Percentiles rank a stretch among this genome's conserved stretches.
Conservation (phyloP, 768 basidiomycete species). For the Amanita exitialis region DNA sequence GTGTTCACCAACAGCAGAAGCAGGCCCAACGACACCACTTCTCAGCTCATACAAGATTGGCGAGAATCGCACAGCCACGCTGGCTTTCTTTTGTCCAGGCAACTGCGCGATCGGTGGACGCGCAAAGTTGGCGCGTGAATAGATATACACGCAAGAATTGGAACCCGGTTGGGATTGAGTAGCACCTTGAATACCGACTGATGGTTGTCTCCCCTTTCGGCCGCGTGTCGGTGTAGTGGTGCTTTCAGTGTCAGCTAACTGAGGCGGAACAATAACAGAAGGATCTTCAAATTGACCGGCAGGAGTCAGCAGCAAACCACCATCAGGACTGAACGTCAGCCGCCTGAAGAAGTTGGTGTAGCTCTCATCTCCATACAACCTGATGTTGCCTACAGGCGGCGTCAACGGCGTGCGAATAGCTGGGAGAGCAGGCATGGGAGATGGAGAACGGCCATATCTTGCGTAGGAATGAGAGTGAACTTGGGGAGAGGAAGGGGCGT, state of each 20-base stretch:
- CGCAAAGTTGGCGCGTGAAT: constrained; percentile 91
- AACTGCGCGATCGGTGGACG: constrained; percentile 89
- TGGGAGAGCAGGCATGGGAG: constrained; percentile 87
- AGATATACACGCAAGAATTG: constrained; percentile 75
- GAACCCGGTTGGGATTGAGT: constrained; percentile 36
- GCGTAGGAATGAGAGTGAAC: constrained; percentile 29
- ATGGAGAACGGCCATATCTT: constrained; percentile 74
- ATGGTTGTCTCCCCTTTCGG: constrained; percentile 35
- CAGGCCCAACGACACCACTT: constrained; percentile 34
- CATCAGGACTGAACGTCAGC: constrained; percentile 91
- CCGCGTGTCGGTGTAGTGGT: constrained; percentile 48
- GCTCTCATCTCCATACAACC: constrained; percentile 91
- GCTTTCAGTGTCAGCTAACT: constrained; percentile 21
- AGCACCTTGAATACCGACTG: constrained; percentile 16
- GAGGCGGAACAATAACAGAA: constrained; percentile 33
- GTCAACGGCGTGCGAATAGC: constrained; percentile 74
- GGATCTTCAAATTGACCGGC: constrained; percentile 97
- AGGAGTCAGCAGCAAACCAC: constrained; percentile 86
- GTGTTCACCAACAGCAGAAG: constrained; percentile 17
- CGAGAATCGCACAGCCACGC: constrained; percentile 89
- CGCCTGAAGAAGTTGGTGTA: constrained; percentile 94
- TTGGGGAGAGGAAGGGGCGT: constrained; percentile 69
- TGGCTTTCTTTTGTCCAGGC: constrained; percentile 94
- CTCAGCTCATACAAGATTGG: constrained; percentile 91
- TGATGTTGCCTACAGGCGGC: constrained; percentile 51